Evolutionary conservation across 2,329 filamentous ascomycete genomes (phyloP).

Genomic region (Bipolaris bicolor): DNA sequence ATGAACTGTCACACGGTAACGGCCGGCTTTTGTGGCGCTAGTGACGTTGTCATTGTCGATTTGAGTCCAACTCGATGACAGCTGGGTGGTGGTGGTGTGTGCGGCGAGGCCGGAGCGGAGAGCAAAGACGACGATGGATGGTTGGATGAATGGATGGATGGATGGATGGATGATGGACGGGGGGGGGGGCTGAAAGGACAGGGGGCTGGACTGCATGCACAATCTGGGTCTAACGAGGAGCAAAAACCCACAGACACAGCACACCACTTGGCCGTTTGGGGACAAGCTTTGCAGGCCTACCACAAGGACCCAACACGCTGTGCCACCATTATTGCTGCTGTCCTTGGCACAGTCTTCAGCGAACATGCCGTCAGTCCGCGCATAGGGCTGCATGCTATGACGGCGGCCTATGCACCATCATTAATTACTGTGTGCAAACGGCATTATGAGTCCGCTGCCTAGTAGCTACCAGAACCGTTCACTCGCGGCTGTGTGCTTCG

Average conservation of each 20-base stretch:
- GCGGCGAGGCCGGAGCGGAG: background rate
- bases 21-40: conserved; percentile 2
- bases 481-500: background rate
- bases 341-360: background rate
- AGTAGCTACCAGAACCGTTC: background rate
- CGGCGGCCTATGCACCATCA: background rate
- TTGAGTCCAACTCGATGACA: background rate
- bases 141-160: background rate
- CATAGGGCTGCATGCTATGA: conserved; percentile 18
- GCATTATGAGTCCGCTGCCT: background rate
- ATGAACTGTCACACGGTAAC: conserved; percentile 10
- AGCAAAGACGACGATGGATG: background rate
- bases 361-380: background rate
- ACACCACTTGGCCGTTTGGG: background rate
- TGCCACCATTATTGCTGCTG: conserved; percentile 9
- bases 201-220: conserved; percentile 7
- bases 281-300: background rate
- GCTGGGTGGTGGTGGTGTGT: conserved; percentile 4
- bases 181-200: background rate
- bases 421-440: background rate
- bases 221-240: conserved; percentile 3
- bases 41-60: conserved; percentile 3
- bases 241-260: background rate
- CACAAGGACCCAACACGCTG: conserved; percentile 4
- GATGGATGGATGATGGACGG: background rate